A percentile compares a stretch with the other conserved stretches of the same genome.
phyloP scores from a whole-genome alignment of 768 basidiomycete genomes.

The Russula brevipes region DNA sequence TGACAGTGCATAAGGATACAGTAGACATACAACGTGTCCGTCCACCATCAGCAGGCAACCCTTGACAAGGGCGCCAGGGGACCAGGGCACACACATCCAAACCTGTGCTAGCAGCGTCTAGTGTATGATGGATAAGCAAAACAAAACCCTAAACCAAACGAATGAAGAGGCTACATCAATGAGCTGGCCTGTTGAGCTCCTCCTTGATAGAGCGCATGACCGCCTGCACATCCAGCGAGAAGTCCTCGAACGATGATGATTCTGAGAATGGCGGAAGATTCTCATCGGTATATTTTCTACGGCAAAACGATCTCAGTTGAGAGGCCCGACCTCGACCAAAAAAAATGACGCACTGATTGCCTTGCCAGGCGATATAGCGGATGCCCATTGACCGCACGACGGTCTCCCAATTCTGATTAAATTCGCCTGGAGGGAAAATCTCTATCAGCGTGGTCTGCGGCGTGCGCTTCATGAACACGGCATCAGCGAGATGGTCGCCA shows the following conservation, averaged over 20 bases:
- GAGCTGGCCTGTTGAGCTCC: not conserved
- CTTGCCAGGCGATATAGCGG: slow-evolving; percentile 22
- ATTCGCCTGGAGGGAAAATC: slow-evolving; percentile 19
- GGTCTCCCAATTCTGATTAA: slow-evolving; percentile 20
- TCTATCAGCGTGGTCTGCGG: slow-evolving; percentile 20
- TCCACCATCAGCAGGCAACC: not conserved
- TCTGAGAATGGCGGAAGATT: slow-evolving; percentile 1
- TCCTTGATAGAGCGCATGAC: slow-evolving; percentile 18
- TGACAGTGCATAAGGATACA: not conserved
- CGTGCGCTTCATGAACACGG: slow-evolving; percentile 18
- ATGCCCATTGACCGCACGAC: slow-evolving; percentile 22
- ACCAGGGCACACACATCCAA: not conserved
- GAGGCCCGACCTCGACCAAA: not conserved
- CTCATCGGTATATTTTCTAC: slow-evolving; percentile 19
- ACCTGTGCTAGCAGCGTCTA: not conserved
- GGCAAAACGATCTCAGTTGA: not conserved
- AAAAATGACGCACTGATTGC: slow-evolving; percentile 13
- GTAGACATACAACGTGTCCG: not conserved
- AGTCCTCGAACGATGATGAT: not conserved
- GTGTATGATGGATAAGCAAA: not conserved
- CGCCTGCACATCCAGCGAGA: slow-evolving; percentile 17
- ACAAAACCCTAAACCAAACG: not conserved
- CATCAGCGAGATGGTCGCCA: slow-evolving; percentile 21
- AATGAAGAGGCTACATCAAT: not conserved
- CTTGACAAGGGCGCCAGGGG: not conserved